Conservation (phyloP, 2,329 filamentous ascomycete species). For the Pyrenochaeta sp. region DNA sequence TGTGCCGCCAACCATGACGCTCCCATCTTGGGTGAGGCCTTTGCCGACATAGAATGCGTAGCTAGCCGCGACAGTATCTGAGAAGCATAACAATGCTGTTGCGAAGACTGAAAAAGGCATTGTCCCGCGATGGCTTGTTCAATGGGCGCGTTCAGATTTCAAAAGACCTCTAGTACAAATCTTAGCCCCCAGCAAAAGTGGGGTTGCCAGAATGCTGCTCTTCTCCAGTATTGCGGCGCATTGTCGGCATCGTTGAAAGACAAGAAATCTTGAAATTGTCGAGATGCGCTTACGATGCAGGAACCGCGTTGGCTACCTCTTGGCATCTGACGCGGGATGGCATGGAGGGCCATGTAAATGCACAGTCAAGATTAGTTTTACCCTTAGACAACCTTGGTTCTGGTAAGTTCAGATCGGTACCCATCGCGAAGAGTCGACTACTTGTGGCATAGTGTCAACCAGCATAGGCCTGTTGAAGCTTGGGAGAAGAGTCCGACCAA, state of each 20-base stretch:
- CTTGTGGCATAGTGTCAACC: too few relatives aligned
- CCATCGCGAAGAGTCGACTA: too few relatives aligned
- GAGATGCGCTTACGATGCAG: background rate
- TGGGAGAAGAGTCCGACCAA: too few relatives aligned
- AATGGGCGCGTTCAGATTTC: background rate
- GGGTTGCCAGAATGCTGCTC: background rate
- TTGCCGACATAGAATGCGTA: slow-evolving; percentile 61
- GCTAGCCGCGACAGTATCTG: slow-evolving; percentile 44
- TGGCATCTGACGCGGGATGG: background rate
- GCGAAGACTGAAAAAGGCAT: slow-evolving; percentile 12
- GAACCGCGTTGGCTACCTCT: background rate
- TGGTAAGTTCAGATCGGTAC: too few relatives aligned
- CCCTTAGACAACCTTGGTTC: background rate
- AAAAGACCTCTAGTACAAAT: background rate
- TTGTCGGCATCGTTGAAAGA: background rate
- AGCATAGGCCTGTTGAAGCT: too few relatives aligned
- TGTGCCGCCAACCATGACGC: slow-evolving; percentile 57
- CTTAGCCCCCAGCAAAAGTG: background rate
- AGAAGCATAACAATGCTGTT: slow-evolving; percentile 14
- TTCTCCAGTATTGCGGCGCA: background rate
- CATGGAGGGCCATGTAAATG: background rate
- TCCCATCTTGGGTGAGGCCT: slow-evolving; percentile 54
- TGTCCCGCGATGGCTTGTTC: background rate
- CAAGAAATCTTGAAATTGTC: background rate
- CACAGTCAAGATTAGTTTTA: background rate